phyloP scores from a whole-genome alignment of 805 yeast genomes.

The Nakazawaea sp. region DNA sequence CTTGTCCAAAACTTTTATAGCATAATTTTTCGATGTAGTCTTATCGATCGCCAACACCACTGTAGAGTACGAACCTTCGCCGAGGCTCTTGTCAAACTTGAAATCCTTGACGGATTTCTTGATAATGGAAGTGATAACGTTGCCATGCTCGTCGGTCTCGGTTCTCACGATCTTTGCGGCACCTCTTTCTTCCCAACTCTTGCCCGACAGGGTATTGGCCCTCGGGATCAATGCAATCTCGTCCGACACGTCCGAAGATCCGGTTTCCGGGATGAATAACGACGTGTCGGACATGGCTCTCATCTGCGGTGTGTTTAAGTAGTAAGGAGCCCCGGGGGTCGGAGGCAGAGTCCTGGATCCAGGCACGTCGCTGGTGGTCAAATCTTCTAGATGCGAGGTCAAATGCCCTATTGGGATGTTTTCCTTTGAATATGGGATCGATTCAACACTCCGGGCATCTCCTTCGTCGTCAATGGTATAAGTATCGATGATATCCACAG shows the following conservation, averaged over 20 bases:
- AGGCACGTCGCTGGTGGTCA: background rate
- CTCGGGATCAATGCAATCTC: constrained; percentile 8
- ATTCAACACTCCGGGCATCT: background rate
- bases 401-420: constrained; percentile 11
- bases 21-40: constrained; percentile 56
- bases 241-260: constrained; percentile 2
- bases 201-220: constrained; percentile 16
- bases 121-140: constrained; percentile 42
- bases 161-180: constrained; percentile 50
- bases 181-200: constrained; percentile 51
- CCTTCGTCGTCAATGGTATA: background rate
- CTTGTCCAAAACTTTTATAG: constrained; percentile 71
- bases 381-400: constrained; percentile 7
- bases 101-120: constrained; percentile 70
- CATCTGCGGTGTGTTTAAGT: constrained; percentile 4
- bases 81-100: constrained; percentile 78
- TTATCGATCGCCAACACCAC: constrained; percentile 82
- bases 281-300: constrained; percentile 12
- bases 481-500: no score
- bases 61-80: constrained; percentile 95
- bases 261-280: constrained; percentile 8
- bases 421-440: constrained; percentile 5
- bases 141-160: constrained; percentile 38
- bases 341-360: background rate
- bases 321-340: background rate